Evolutionary conservation across 2,329 filamentous ascomycete species (phyloP).

Genomic region (Sordariomycetes sp.): DNA sequence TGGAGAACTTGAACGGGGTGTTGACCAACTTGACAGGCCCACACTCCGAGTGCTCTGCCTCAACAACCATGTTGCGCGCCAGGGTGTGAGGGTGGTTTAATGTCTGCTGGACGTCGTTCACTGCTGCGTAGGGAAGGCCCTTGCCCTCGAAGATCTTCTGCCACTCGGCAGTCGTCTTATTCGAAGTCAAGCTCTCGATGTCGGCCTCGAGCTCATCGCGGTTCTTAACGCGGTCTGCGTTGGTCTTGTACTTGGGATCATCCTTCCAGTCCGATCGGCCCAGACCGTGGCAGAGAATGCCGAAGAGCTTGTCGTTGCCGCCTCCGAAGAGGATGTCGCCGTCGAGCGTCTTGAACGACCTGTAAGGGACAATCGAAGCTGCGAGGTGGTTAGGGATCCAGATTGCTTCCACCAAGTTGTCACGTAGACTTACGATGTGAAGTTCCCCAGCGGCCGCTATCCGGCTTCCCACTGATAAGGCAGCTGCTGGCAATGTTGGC

Average conservation of each 20-base stretch:
- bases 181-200: conserved; percentile 67
- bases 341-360: conserved; percentile 68
- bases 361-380: conserved; percentile 97
- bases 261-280: conserved; percentile 50
- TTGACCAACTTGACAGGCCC: conserved; percentile 86
- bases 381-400: not conserved
- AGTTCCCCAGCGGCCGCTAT: conserved; percentile 89
- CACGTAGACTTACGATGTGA: conserved; percentile 74
- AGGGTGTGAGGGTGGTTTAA: conserved; percentile 76
- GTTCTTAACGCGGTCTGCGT: conserved; percentile 57
- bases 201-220: conserved; percentile 66
- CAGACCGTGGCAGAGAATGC: conserved; percentile 52
- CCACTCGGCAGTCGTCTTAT: conserved; percentile 83
- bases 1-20: conserved; percentile 89
- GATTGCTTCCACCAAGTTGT: not conserved
- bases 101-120: conserved; percentile 85
- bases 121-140: conserved; percentile 84
- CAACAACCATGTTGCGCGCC: conserved; percentile 82
- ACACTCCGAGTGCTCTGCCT: conserved; percentile 74
- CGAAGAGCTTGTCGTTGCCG: conserved; percentile 63
- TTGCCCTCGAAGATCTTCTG: conserved; percentile 77
- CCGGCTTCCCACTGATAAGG: conserved; percentile 77
- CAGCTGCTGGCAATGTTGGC: conserved; percentile 94
- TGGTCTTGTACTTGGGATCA: conserved; percentile 50
- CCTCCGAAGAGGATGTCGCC: conserved; percentile 63